Evolutionary conservation across 2,329 filamentous ascomycete species (phyloP), one percentile per base, ranked within the genome.

Genomic region (Xylaria sp.): DNA sequence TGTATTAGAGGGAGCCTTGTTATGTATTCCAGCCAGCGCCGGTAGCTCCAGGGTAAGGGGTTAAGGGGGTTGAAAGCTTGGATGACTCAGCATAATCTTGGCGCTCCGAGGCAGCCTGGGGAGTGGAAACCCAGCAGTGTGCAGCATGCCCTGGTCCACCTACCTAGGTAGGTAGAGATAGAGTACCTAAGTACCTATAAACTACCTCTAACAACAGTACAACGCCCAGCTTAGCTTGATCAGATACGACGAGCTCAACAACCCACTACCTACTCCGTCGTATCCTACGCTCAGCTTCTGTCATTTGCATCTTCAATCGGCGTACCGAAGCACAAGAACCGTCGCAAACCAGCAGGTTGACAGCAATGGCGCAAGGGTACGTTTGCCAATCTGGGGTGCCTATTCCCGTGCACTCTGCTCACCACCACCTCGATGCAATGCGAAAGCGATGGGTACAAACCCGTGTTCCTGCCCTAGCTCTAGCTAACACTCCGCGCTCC

Each of bases 341-440:
- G 35, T 19, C 13, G 64, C 60, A 49, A 64, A n/a, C n/a, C 56
- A 40, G 53, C 31, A 37, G 62, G 37, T 54, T 48, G 51, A 63
- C n/a, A 52, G 41, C 55, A 52, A 76, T 76, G 74, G 77, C 77
- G 67, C 71, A 76, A 72, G 77, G 77, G 77, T 79, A 72, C 19
- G 47, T 49, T 25, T 40, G 21, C 21, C 8, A 19, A 13, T 46
- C 17, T 5, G 40, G 17, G 33, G n/a, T 15, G 44, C 44, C 54
- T 21, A 11, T 43, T 37, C 2, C n/a, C n/a, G n/a, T n/a, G n/a
- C n/a, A 33, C 29, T 11, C 9, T 35, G 21, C 11, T 29, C 10
- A 23, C 31, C 29, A 11, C 35, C 51, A 1, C 29, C 5, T 37
- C 11, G 21, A 49, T 17, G 11, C 21, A 17, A 46, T 27, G 9